Conservation (phyloP, 805 yeast genomes). For the Candida hispaniensis region DNA sequence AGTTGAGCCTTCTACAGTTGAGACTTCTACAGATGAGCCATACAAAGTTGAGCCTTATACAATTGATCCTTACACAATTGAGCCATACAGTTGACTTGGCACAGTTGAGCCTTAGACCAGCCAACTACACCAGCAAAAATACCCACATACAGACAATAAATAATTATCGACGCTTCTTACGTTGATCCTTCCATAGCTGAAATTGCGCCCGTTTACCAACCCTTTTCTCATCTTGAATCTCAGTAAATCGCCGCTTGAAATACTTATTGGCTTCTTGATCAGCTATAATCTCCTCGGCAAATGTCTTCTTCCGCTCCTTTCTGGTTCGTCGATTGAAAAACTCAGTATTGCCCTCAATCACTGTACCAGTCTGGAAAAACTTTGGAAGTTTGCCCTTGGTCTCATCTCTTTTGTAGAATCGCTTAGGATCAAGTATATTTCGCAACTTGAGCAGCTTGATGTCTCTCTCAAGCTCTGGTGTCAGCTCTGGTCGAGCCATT, state of each 20-base stretch:
- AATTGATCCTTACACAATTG: no score
- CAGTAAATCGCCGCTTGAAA: slow-evolving; percentile 74
- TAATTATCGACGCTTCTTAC: slow-evolving; percentile 34
- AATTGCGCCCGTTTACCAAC: slow-evolving; percentile 60
- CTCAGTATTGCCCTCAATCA: slow-evolving; percentile 73
- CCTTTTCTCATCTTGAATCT: slow-evolving; percentile 55
- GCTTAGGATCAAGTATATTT: slow-evolving; percentile 85
- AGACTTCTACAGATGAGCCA: no score
- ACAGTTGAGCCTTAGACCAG: no score
- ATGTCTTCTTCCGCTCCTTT: slow-evolving; percentile 63
- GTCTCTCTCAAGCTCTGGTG: slow-evolving; percentile 65
- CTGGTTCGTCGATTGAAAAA: slow-evolving; percentile 56
- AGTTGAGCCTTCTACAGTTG: no score
- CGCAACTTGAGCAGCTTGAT: slow-evolving; percentile 70
- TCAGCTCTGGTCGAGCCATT: slow-evolving; percentile 64
- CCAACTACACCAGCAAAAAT: no score
- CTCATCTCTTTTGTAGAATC: slow-evolving; percentile 88
- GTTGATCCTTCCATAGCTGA: slow-evolving; percentile 50
- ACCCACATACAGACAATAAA: no score
- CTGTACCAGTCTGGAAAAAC: slow-evolving; percentile 79
- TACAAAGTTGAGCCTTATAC: no score
- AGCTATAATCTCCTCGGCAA: slow-evolving; percentile 72
- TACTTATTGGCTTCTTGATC: slow-evolving; percentile 61
- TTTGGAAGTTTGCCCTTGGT: slow-evolving; percentile 44
- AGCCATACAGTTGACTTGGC: no score